Conservation (phyloP, 768 basidiomycete species). For the Leccinum obscurum region DNA sequence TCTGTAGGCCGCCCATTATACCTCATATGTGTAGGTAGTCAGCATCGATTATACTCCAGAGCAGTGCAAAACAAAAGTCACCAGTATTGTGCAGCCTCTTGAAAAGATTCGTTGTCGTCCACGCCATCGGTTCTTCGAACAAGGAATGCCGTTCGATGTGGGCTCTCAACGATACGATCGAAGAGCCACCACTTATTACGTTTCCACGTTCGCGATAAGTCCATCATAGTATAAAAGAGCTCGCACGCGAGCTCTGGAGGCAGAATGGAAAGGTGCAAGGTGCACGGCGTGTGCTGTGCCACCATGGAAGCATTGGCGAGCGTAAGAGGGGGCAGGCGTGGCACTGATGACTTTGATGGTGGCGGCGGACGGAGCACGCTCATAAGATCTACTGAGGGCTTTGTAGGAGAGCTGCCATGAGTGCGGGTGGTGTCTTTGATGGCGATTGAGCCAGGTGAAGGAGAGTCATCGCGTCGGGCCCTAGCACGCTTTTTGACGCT, state of each 20-base stretch:
- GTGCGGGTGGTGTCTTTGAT: slow-evolving; percentile 21
- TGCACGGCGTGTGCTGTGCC: slow-evolving; percentile 70
- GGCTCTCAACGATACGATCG: slow-evolving; percentile 79
- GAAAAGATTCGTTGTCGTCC: slow-evolving; percentile 53
- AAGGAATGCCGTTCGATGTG: slow-evolving; percentile 81
- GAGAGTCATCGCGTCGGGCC: slow-evolving; percentile 1
- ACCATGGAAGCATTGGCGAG: slow-evolving; percentile 65
- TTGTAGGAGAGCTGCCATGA: slow-evolving; percentile 25
- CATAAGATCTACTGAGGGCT: slow-evolving; percentile 50
- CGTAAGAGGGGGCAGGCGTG: slow-evolving; percentile 56
- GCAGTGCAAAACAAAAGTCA: slow-evolving; percentile 28
- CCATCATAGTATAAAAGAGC: slow-evolving; percentile 72
- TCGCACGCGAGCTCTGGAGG: slow-evolving; percentile 74
- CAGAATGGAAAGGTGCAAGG: slow-evolving; percentile 65
- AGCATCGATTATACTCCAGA: slow-evolving; percentile 5
- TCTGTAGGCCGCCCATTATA: slow-evolving; percentile 74
- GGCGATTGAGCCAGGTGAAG: not conserved
- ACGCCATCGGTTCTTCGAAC: slow-evolving; percentile 50
- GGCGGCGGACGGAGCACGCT: slow-evolving; percentile 54
- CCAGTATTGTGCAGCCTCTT: slow-evolving; percentile 78
- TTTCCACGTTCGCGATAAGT: slow-evolving; percentile 60
- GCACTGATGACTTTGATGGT: slow-evolving; percentile 30
- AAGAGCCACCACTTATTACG: slow-evolving; percentile 85
- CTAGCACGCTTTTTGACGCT: slow-evolving; percentile 19
- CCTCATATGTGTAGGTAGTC: slow-evolving; percentile 41